phyloP scores from a whole-genome alignment of 106 monocot species.

The Platanthera zijinensis region DNA sequence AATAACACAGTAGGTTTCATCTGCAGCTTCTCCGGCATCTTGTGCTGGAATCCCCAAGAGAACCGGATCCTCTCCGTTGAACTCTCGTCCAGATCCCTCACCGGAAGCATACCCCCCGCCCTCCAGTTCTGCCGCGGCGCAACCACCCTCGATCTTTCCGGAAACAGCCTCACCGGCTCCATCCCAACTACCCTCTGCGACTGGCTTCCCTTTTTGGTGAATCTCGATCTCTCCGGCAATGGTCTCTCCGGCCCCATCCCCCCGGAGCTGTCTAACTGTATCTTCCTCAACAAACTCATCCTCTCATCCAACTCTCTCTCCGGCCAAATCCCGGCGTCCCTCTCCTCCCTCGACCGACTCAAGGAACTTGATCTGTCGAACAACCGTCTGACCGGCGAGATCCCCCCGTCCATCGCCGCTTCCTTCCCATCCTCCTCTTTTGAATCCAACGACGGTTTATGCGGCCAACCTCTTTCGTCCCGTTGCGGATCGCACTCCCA shows the following conservation, averaged over 20 bases:
- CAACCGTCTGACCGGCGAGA: conserved; percentile 21
- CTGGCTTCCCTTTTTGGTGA: conserved; percentile 43
- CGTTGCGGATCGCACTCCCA: conserved; percentile 5
- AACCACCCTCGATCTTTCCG: conserved; percentile 17
- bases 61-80: conserved; percentile 25
- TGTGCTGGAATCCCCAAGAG: conserved; percentile 33
- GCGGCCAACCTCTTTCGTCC: conserved; percentile 32
- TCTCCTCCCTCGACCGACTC: conserved; percentile 12
- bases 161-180: conserved; percentile 13
- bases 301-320: conserved; percentile 11
- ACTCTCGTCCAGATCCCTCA: conserved; percentile 26
- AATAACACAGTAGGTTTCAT: conserved; percentile 14
- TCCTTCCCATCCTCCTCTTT: conserved; percentile 12
- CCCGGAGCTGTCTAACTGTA: conserved; percentile 22
- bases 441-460: conserved; percentile 24
- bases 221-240: conserved; percentile 28
- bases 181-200: conserved; percentile 39
- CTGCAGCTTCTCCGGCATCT: conserved; percentile 24
- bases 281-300: conserved; percentile 18
- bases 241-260: conserved; percentile 36
- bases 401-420: conserved; percentile 8
- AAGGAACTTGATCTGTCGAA: conserved; percentile 10
- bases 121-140: conserved; percentile 30
- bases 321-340: conserved; percentile 18
- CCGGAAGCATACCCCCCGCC: conserved; percentile 26